Base-by-base conservation (phyloP, 305 asterid species). In the Lippia alba region DNA sequence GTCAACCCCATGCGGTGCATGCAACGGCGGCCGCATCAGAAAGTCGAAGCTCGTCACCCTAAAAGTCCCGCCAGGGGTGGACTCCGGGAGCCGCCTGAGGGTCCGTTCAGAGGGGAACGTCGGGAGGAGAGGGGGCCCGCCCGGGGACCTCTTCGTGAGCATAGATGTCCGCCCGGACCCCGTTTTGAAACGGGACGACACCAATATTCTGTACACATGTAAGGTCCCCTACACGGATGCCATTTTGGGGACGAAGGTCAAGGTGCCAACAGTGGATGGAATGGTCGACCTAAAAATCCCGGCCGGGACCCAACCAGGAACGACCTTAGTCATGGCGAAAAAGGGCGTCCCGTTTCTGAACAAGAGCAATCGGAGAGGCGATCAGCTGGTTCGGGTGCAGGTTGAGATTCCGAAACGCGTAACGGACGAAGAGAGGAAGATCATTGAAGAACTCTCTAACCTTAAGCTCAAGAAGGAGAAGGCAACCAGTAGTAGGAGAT, bases 251-350 rank as follows among this genome's bases (percentile, higher is more conserved):
- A 87, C 97, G 0, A 86, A 90, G 0, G 66, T 70, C 74, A 94
- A 88, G 77, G 96, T 94, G 58, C 99, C 97, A 10, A 94, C 99
- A 0, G 97, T 94, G 0, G 98, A 94, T 63, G 99, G 99, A 41
- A 75, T 71, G 79, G 99, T 89, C 0, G 99, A 94, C 69, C 86
- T 92, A 49, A 92, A 86, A 72, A 84, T 94, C 48, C 99, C 99
- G 0, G 65, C 96, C 0, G 99, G 99, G 6, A 92, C 97, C 17
- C 99, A 94, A 66, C 97, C 99, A 0, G 91, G 96, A 41, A 94
- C 97, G 15, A 94, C 96, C 8, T 74, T 94, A 39, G 97, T 94
- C n/a, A 91, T 94, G 96, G 96, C 94, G 1, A 89, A 91, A 48
- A 94, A 85, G 39, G 99, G 99, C 0, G 97, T 91, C 6, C 99